phyloP scores from a whole-genome alignment of 2,329 filamentous ascomycete genomes.

The Aspergillus japonicus region DNA sequence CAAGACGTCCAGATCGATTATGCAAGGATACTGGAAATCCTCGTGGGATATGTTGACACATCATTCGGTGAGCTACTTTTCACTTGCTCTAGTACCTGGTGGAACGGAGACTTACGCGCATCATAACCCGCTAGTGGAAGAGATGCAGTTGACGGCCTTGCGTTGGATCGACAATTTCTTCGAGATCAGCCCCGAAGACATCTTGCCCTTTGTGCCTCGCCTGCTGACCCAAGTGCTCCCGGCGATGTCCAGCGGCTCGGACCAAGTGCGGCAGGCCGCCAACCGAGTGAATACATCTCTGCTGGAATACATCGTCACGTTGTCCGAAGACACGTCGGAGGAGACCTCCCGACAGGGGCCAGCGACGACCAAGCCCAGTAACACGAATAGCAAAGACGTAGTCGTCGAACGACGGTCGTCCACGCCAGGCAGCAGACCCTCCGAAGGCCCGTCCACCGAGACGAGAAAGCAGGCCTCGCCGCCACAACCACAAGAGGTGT shows the following conservation, averaged over 20 bases:
- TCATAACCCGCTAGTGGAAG: conserved; percentile 63
- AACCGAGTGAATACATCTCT: conserved; percentile 85
- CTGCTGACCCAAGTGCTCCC: conserved; percentile 89
- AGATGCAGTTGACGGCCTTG: conserved; percentile 84
- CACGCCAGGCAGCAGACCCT: conserved; percentile 32
- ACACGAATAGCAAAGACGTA: conserved; percentile 38
- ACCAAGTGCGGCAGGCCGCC: conserved; percentile 84
- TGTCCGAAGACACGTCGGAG: conserved; percentile 67
- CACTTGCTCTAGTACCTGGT: background rate
- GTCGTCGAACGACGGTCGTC: conserved; percentile 45
- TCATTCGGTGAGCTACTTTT: conserved; percentile 59
- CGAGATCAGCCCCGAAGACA: conserved; percentile 95
- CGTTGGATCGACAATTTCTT: conserved; percentile 96
- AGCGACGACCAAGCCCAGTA: conserved; percentile 44
- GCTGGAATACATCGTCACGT: conserved; percentile 89
- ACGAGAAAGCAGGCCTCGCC: conserved; percentile 31
- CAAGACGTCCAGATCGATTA: conserved; percentile 96
- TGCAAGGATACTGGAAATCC: conserved; percentile 83
- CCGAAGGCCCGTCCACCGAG: conserved; percentile 29
- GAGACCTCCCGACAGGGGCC: conserved; percentile 33
- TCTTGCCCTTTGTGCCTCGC: conserved; percentile 89
- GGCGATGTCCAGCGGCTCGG: conserved; percentile 87
- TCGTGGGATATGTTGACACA: conserved; percentile 84
- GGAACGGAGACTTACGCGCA: conserved; percentile 1
- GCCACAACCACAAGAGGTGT: conserved; percentile 21